A percentile compares a stretch with the other conserved stretches of the same genome.
Conservation (phyloP, 1,139 yeast species). For the Spathaspora sp. region DNA sequence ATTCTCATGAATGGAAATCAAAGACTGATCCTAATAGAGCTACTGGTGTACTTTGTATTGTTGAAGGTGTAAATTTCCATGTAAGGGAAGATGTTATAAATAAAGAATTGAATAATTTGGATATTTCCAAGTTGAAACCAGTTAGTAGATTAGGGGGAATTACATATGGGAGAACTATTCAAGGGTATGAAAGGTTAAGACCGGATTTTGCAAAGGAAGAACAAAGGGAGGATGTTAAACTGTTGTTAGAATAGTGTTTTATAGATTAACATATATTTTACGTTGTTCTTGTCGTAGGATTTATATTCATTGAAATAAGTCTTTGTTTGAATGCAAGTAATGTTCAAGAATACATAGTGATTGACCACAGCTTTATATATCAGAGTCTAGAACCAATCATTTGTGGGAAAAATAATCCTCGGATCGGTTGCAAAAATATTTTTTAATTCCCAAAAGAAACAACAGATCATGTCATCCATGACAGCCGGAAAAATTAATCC, state of each 20-base stretch:
- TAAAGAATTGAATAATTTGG: conserved; percentile 37
- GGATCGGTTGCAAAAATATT: too few species aligned
- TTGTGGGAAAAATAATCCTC: too few species aligned
- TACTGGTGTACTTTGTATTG: conserved; percentile 43
- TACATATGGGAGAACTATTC: conserved; percentile 43
- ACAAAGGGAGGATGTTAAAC: conserved; percentile 10
- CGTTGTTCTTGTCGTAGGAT: too few species aligned
- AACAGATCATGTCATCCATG: too few species aligned
- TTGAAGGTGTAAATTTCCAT: conserved; percentile 60
- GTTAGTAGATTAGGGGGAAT: conserved; percentile 59
- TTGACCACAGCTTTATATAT: too few species aligned
- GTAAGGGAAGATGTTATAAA: conserved; percentile 54
- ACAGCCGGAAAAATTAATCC: too few species aligned
- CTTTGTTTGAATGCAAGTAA: too few species aligned
- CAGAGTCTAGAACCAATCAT: too few species aligned
- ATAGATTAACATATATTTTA: neutral
- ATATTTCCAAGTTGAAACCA: conserved; percentile 51
- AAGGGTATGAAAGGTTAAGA: conserved; percentile 44
- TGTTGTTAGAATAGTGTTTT: conserved; percentile 6
- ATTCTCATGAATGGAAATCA: conserved; percentile 47
- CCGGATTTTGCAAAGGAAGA: conserved; percentile 31
- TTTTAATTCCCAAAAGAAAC: too few species aligned
- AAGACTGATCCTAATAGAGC: conserved; percentile 31
- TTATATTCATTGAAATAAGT: too few species aligned
- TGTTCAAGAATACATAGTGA: too few species aligned